Percentiles rank a stretch among this genome's conserved stretches.
Conservation (phyloP, 1,284 basidiomycete species). For the Takashimella tepidaria region DNA sequence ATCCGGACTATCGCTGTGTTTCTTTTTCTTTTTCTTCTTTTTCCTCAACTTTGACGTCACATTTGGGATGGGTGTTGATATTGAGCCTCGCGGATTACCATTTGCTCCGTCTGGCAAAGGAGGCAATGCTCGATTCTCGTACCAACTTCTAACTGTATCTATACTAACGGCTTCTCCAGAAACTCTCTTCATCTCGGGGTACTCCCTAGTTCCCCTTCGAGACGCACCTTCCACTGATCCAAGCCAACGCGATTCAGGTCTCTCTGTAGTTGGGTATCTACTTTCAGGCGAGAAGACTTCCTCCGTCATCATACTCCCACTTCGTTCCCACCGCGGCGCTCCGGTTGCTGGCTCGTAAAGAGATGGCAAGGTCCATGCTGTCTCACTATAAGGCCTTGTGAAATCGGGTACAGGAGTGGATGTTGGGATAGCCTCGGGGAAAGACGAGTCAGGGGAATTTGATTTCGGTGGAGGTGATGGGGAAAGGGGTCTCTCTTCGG, state of each 20-base stretch:
- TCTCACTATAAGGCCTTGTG: constrained; percentile 4
- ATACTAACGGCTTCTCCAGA: background rate
- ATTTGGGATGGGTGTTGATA: background rate
- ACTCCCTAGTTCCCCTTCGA: background rate
- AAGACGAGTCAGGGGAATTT: background rate
- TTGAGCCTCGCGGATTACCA: background rate
- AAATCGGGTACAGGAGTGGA: constrained; percentile 4
- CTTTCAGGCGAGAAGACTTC: constrained; percentile 1
- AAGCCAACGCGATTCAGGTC: too few relatives aligned
- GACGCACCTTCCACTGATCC: background rate
- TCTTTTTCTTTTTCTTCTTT: background rate
- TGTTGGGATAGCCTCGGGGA: background rate
- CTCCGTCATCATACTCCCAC: background rate
- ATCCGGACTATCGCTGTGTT: too few relatives aligned
- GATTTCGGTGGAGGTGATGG: background rate
- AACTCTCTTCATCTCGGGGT: background rate
- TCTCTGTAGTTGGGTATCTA: constrained; percentile 4
- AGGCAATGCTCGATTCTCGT: background rate
- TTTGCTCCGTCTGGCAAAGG: background rate
- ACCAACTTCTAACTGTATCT: background rate
- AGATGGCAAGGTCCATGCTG: constrained; percentile 5
- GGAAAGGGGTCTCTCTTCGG: background rate
- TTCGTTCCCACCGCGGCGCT: constrained; percentile 2
- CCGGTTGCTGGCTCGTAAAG: constrained; percentile 9
- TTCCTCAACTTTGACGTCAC: background rate